Evolutionary conservation across 2,329 filamentous ascomycete genomes (phyloP), one percentile per base, ranked within the genome.

Genomic region (Camptophora hylomeconis): DNA sequence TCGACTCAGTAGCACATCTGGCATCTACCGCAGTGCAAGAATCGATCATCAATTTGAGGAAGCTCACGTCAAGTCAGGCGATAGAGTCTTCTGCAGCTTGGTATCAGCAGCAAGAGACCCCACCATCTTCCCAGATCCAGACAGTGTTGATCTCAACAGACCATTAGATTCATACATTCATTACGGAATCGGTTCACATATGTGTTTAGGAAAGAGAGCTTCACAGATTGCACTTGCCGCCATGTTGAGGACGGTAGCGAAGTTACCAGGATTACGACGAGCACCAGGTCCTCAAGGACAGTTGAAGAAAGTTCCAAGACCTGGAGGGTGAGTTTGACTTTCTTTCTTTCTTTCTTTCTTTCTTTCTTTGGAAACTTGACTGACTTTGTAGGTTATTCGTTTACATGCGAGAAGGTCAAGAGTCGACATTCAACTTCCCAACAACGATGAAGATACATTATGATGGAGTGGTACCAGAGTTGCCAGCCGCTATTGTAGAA

Each of bases 341-440:
- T 5, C n/a, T 24, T n/a, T 17, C 3, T 13, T 17, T 8, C 15
- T 16, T 31, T 16, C 22, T 8, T 14, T 28, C 17, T 11, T 10
- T 14, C 10, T 18, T n/a, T n/a, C n/a, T n/a, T n/a, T n/a, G n/a
- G n/a, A n/a, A 41, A 37, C 60, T 81, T 2, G 53, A 59, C 0
- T 59, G 61, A 6, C 56, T 61, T 0, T 69, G 63, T 1, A 70
- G 69, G 0, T 66, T 65, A 48, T 67, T 59, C 7, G 54, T 68
- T 5, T 82, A 80, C 48, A 57, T 81, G 60, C 65, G 67, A 20
- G 69, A 77, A 51, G 73, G 81, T 45, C 72, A 74, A 58, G 68
- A 71, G 10, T 57, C 56, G 12, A 64, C 62, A 41, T 67, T 59
- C 36, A 58, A 64, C 13, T 72, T 65, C 48, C 61, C 62, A 11